A percentile compares a stretch with the other conserved stretches of the same genome.
Evolutionary conservation across 306 rosid species (phyloP).

Genomic region (Alnus glutinosa): DNA sequence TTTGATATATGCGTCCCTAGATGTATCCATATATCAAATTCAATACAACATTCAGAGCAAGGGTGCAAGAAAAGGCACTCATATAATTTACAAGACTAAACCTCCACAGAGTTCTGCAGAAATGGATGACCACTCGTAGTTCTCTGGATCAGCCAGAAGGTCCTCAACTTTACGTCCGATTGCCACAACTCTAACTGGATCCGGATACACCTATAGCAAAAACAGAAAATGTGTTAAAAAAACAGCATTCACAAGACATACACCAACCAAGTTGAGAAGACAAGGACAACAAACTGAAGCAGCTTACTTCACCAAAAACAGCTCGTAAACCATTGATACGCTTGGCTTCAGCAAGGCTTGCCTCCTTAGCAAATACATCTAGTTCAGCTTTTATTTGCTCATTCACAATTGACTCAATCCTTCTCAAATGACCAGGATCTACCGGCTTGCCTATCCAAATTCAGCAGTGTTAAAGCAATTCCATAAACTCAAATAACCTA

Average conservation of each 20-base stretch:
- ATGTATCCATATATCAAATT: conserved; percentile 32
- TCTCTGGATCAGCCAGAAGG: conserved; percentile 74
- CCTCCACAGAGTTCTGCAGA: conserved; percentile 96
- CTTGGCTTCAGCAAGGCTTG: conserved; percentile 70
- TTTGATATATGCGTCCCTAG: conserved; percentile 90
- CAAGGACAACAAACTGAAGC: conserved; percentile 18
- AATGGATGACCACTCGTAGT: conserved; percentile 68
- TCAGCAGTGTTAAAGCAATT: conserved; percentile 27
- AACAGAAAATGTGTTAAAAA: conserved; percentile 26
- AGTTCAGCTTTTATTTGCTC: conserved; percentile 81
- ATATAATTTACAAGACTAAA: conserved; percentile 30
- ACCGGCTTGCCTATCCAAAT: conserved; percentile 81
- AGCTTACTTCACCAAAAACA: conserved; percentile 94
- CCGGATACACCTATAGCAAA: conserved; percentile 82
- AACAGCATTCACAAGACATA: conserved; percentile 15
- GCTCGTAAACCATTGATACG: conserved; percentile 86
- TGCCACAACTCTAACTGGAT: conserved; percentile 90
- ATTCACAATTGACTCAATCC: conserved; percentile 81
- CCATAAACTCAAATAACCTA: conserved; percentile 10
- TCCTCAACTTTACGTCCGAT: conserved; percentile 87
- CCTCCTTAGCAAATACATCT: conserved; percentile 78
- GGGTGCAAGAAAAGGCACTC: conserved; percentile 16
- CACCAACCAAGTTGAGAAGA: conserved; percentile 2
- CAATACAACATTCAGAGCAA: conserved; percentile 23
- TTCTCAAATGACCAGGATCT: conserved; percentile 69